phyloP scores from a whole-genome alignment of 2,329 filamentous ascomycete genomes.

The Cladosporium sp. region DNA sequence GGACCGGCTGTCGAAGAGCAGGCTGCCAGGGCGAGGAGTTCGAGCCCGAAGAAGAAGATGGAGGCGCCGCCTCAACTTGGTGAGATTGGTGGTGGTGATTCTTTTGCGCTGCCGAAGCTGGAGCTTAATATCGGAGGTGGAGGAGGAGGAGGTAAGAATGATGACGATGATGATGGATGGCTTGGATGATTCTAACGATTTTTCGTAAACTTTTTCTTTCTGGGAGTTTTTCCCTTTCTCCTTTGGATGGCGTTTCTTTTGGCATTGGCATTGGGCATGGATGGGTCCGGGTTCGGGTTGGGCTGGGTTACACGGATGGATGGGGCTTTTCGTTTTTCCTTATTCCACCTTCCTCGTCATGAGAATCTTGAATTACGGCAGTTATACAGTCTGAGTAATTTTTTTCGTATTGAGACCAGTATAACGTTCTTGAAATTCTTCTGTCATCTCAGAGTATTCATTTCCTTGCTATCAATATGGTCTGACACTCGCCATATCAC shows the following conservation, averaged over 20 bases:
- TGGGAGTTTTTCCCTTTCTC: background rate
- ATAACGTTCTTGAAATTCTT: background rate
- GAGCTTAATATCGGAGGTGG: conserved; percentile 30
- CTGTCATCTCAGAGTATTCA: background rate
- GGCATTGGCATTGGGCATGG: conserved; percentile 3
- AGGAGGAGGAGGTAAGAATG: conserved; percentile 17
- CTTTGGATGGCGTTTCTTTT: conserved; percentile 4
- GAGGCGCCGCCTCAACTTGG: conserved; percentile 28
- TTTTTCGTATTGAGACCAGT: background rate
- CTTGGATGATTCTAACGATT: conserved; percentile 29
- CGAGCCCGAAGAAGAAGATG: conserved; percentile 42
- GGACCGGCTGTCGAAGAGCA: conserved; percentile 57
- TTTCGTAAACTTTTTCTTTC: background rate
- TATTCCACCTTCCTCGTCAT: background rate
- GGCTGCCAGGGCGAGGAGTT: conserved; percentile 37
- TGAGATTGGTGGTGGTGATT: conserved; percentile 22
- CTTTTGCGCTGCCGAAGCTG: conserved; percentile 25
- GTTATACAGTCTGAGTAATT: conserved; percentile 16
- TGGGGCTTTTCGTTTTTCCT: conserved; percentile 7
- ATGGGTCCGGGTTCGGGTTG: conserved; percentile 3
- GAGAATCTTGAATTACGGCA: conserved; percentile 12
- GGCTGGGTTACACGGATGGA: background rate
- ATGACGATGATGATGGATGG: conserved; percentile 34
- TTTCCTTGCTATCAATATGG: background rate
- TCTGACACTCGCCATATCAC: background rate